Percentiles rank a stretch among this genome's conserved stretches.
phyloP scores from a whole-genome alignment of 129 eudicot species.

The Chrysanthemum seticuspe region DNA sequence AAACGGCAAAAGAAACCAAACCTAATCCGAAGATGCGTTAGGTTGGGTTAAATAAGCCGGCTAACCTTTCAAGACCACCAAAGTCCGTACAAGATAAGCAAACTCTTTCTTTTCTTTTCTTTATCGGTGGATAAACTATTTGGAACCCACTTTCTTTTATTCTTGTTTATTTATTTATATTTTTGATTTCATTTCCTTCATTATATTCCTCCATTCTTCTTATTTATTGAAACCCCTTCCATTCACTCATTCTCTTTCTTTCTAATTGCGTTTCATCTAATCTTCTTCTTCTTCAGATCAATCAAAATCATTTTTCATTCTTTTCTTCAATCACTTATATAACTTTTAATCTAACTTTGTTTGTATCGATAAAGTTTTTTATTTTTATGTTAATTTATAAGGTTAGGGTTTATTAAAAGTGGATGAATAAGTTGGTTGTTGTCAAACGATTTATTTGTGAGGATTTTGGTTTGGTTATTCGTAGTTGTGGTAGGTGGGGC shows the following conservation, averaged over 20 bases:
- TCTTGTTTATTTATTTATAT: background rate
- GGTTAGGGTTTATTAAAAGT: slow-evolving; percentile 38
- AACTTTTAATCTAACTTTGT: background rate
- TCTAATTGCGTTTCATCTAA: background rate
- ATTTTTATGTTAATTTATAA: background rate
- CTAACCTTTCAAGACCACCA: slow-evolving; percentile 28
- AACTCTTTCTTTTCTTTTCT: no score
- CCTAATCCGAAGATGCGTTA: no score
- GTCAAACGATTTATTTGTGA: slow-evolving; percentile 18
- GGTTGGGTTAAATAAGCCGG: no score
- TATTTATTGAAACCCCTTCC: background rate
- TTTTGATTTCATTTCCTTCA: no score
- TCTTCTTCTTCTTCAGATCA: no score
- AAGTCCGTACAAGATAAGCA: slow-evolving; percentile 19
- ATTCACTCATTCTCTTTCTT: background rate
- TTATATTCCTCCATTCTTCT: no score
- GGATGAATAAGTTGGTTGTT: slow-evolving; percentile 36
- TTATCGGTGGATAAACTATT: slow-evolving; percentile 28
- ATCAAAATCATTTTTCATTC: background rate
- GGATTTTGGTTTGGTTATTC: slow-evolving; percentile 37
- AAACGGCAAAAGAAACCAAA: no score
- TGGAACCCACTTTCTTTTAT: slow-evolving; percentile 26
- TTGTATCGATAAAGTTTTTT: slow-evolving; percentile 18
- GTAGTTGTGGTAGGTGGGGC: slow-evolving; percentile 60
- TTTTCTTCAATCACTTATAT: background rate